Evolutionary conservation across 2,329 filamentous ascomycete genomes (phyloP).

Genomic region (Alternaria burnsii): DNA sequence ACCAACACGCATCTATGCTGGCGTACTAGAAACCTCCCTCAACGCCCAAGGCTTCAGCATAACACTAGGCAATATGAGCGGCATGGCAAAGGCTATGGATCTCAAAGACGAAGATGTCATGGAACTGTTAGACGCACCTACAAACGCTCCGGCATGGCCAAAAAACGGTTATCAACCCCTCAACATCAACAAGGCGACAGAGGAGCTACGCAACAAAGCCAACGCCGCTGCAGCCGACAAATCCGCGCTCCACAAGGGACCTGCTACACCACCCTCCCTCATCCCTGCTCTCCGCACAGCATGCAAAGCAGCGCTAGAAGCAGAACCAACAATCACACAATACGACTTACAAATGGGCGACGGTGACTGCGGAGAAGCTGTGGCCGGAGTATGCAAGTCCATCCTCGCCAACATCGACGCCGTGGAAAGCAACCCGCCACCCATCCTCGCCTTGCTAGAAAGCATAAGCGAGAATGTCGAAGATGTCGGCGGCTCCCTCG

Average conservation of each 20-base stretch:
- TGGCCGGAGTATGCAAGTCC: constrained; percentile 72
- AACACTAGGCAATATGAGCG: constrained; percentile 62
- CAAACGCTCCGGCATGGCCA: constrained; percentile 62
- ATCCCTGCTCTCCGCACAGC: constrained; percentile 53
- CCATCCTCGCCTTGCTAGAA: constrained; percentile 65
- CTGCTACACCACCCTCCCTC: constrained; percentile 52
- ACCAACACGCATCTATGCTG: constrained; percentile 58
- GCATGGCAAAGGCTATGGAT: constrained; percentile 54
- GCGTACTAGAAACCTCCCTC: constrained; percentile 62
- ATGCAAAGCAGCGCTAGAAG: constrained; percentile 60
- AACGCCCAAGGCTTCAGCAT: constrained; percentile 66
- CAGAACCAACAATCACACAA: constrained; percentile 71
- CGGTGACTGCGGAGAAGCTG: constrained; percentile 80
- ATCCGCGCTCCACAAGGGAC: constrained; percentile 33
- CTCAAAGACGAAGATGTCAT: constrained; percentile 55
- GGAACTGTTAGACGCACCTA: constrained; percentile 59
- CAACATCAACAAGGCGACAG: constrained; percentile 35
- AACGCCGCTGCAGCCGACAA: constrained; percentile 35
- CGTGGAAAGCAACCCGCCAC: constrained; percentile 60
- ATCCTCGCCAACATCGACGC: constrained; percentile 60
- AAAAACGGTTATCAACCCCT: constrained; percentile 55
- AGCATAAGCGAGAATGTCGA: constrained; percentile 70
- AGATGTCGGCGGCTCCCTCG: constrained; percentile 76
- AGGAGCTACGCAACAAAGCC: constrained; percentile 39
- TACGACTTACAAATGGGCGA: constrained; percentile 86